Evolutionary conservation across 257 asterid species (phyloP), one percentile per base, ranked within the genome.

Genomic region (Cordia subcordata): DNA sequence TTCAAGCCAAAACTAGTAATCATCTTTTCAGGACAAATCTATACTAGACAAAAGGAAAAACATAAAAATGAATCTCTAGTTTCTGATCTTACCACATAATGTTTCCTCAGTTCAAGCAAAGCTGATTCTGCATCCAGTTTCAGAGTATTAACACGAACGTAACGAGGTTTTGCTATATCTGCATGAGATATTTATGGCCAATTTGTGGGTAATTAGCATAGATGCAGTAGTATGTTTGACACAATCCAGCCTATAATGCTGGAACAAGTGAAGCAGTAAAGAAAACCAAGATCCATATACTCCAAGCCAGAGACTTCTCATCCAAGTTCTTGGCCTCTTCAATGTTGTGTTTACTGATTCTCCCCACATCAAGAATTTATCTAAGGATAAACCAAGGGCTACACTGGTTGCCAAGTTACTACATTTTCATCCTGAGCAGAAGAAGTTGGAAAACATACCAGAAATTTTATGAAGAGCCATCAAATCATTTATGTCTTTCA

Each of bases 141-240:
- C 63, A 89, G 80, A 58, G 97, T 85, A 74, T 93, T 93, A 38
- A 93, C 95, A 68, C 98, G 95, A 73, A 85, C 90, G 72, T 81
- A 86, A 56, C 99, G 96, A 62, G 95, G 92, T 73, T 86, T 93
- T 11, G 49, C 77, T 67, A 73, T 68, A 65, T 78, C 96, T 88
- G 81, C 83, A 75, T 67, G 16, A 72, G 45, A 63, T 35, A 52
- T 50, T 33, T 16, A 0, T 17, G 42, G 53, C 8, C 23, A 53
- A 63, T 45, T 17, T 46, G 57, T 45, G 17, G 55, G 56, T 53
- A 15, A 66, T 16, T 20, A 53, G n/a, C 16, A 49, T 49, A 16
- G 9, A 16, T 49, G 54, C 54, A n/a, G 54, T 21, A 49, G 20
- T n/a, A 49, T 49, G 27, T 11, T n/a, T 17, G 21, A 27, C 35